Base-by-base conservation (phyloP, 768 basidiomycete species). In the Naganishia antarctica region DNA sequence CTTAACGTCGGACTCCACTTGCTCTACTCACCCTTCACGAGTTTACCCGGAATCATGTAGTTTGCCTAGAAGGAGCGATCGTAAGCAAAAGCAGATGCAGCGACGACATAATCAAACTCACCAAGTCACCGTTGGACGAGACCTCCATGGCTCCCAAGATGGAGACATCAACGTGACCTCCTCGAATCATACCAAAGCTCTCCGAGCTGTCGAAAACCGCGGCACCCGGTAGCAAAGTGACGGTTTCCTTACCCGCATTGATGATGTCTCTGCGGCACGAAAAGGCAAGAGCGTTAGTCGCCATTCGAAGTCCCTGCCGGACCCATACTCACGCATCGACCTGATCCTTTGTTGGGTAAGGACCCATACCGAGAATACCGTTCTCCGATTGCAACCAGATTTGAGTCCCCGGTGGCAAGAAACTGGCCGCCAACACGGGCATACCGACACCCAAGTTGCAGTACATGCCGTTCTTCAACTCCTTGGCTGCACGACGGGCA, bases 181-280 rank as follows among this genome's bases (percentile, higher is more conserved):
- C 93, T 60, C 93, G 89, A 78, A 97, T 96, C 93, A 97, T 97
- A 12, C 88, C 89, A 72, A 97, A 97, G 3, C 90, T 92, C 78
- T 96, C 92, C 70, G 85, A 85, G 3, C 91, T 92, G 78, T 93
- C 93, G 74, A 97, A 97, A 8, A 91, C 80, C 4, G 92, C 87
- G 29, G 91, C 90, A 26, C 93, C 93, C 25, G 91, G 91, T 25
- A 96, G 81, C 11, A 97, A 82, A 5, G 93, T 96, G 50, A 96
- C 85, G 57, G 73, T 73, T 53, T 77, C 70, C 66, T 78, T 73
- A 48, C 70, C 68, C 62, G 77, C 69, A 69, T 78, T 71, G 74
- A 75, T 75, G 67, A 75, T 71, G 46, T 75, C 74, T 44, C 73
- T 74, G 49, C n/a, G 6, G 5, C 6, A 53, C 5, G 50, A 40